Evolutionary conservation across 768 basidiomycete genomes (phyloP).

Genomic region (Kwoniella europaea): DNA sequence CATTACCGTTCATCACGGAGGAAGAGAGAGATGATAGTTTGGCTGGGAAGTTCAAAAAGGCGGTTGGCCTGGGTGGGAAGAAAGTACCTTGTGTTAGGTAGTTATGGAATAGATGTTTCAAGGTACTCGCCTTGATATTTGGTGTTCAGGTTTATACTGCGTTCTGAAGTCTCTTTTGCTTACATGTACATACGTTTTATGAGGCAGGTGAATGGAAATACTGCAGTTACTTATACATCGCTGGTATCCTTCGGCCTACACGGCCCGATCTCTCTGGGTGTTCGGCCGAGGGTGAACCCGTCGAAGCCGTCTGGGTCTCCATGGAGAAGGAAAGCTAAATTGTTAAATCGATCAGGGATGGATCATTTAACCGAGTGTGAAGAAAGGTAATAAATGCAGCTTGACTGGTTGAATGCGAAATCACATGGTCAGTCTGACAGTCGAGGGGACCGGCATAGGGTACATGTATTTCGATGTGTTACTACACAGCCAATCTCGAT

Average conservation of each 20-base stretch:
- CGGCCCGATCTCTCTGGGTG: no score
- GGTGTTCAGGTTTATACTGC: no score
- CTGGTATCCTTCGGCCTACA: background rate
- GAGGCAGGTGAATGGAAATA: background rate
- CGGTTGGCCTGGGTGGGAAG: constrained; percentile 2
- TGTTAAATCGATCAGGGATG: background rate
- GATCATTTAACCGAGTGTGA: background rate
- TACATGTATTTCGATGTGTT: no score
- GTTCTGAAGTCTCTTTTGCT: no score
- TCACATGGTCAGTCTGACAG: no score
- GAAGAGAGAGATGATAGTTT: constrained; percentile 6
- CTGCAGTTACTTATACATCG: background rate
- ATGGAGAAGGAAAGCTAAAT: background rate
- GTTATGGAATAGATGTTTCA: background rate
- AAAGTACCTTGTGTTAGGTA: constrained; percentile 6
- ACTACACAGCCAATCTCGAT: no score
- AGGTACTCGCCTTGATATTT: no score
- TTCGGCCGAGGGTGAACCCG: background rate
- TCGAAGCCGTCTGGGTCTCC: constrained; percentile 1
- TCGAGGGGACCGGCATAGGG: no score
- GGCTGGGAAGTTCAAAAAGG: constrained; percentile 3
- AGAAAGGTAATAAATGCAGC: background rate
- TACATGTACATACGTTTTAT: no score
- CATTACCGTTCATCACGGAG: constrained; percentile 20
- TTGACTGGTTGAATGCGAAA: background rate